These are phyloP conservation scores for Starmerella scarabaei DNA, from an alignment of 805 yeast genomes.

Conservation along the genomic window DNA sequence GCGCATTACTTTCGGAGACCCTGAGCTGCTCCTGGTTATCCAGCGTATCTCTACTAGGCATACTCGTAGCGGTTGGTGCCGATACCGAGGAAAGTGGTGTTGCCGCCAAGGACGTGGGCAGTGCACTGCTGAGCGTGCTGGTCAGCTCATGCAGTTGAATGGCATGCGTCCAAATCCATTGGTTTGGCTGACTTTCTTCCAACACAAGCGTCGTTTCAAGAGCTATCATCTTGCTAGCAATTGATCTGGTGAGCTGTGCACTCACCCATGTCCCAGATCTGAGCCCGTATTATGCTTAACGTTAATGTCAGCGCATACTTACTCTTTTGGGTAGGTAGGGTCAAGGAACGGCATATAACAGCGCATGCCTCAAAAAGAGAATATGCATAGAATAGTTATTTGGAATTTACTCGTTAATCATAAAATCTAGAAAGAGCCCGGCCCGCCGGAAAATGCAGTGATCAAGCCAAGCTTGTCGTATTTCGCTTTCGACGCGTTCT, in stretches of 20 bases:
- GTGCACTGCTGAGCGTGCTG: not conserved
- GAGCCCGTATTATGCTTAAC: no score
- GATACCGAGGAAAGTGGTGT: no score
- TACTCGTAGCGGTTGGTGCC: no score
- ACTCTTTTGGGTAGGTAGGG: no score
- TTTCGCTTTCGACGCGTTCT: conserved; percentile 8
- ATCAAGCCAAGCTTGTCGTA: conserved; percentile 28
- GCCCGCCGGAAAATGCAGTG: conserved; percentile 30
- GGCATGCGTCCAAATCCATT: not conserved
- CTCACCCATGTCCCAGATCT: no score
- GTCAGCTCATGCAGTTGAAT: not conserved
- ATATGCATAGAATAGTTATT: not conserved
- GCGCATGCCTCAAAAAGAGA: not conserved
- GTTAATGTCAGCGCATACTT: no score
- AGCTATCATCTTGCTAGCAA: conserved; percentile 1
- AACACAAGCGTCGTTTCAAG: conserved; percentile 10
- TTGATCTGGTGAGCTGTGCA: no score
- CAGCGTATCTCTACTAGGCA: no score
- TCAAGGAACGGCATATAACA: no score
- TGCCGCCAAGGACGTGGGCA: no score
- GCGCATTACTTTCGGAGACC: no score
- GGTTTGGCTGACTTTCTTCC: not conserved
- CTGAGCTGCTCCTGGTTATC: no score
- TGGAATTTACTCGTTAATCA: not conserved
- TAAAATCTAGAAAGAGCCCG: conserved; percentile 19